Conservation (phyloP, 306 rosid species). For the Malus asiatica region DNA sequence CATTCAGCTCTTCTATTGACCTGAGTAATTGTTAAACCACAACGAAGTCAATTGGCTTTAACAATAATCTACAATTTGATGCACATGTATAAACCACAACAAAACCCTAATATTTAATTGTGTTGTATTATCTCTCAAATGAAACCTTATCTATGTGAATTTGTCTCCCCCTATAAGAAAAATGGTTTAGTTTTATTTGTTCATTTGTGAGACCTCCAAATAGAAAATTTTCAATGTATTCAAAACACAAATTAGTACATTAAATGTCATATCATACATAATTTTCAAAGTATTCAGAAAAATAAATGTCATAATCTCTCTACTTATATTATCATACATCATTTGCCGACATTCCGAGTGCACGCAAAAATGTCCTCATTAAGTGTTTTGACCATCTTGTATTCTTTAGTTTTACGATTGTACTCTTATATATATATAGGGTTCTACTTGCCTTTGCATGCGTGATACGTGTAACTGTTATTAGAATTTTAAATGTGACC, state of each 20-base stretch:
- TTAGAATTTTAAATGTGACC: neutral
- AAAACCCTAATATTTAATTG: neutral
- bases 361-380: neutral
- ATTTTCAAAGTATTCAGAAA: no score
- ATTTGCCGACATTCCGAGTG: no score
- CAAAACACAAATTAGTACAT: no score
- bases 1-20: conserved; percentile 69
- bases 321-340: no score
- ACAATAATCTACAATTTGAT: neutral
- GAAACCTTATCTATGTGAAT: no score
- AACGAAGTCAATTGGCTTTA: neutral
- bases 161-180: no score
- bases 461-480: neutral
- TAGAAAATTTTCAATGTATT: no score
- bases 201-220: no score
- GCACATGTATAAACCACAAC: neutral
- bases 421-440: neutral
- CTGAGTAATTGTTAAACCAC: conserved; percentile 17
- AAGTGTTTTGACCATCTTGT: neutral
- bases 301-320: no score
- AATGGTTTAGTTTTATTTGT: no score
- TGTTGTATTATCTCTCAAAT: neutral
- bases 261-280: no score
- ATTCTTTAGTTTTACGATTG: neutral
- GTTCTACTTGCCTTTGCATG: neutral